phyloP scores from a whole-genome alignment of 441 rosid species.

The Jatropha multifida region DNA sequence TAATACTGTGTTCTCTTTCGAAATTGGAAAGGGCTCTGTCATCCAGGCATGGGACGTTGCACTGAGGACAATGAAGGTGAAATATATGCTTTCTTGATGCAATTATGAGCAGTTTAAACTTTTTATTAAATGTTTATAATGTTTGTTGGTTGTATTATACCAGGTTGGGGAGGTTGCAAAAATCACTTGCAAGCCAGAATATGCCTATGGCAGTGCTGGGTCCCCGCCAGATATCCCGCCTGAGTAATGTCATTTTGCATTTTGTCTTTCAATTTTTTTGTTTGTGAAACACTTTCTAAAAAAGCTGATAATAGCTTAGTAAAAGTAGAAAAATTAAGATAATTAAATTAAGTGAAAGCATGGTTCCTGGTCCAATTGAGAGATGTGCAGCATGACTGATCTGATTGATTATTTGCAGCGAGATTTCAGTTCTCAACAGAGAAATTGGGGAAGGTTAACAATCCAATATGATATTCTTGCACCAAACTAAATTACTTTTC shows the following conservation, averaged over 20 bases:
- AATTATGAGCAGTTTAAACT: not conserved
- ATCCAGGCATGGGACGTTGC: conserved; percentile 93
- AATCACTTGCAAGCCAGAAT: conserved; percentile 87
- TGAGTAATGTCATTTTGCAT: conserved; percentile 39
- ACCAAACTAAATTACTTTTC: too few relatives aligned
- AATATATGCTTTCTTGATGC: not conserved
- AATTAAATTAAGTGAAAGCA: not conserved
- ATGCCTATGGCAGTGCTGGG: conserved; percentile 87
- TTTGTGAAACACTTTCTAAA: not conserved
- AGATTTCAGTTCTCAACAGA: not conserved
- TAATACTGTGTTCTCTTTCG: conserved; percentile 85
- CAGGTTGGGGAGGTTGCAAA: conserved; percentile 97
- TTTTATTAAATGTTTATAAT: not conserved
- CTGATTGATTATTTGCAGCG: not conserved
- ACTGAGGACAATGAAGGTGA: conserved; percentile 83
- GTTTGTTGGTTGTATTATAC: conserved; percentile 2
- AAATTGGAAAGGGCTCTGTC: conserved; percentile 80
- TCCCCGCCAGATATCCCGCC: conserved; percentile 93
- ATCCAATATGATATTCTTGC: not conserved
- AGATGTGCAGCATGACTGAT: not conserved
- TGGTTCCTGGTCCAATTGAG: not conserved
- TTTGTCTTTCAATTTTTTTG: not conserved
- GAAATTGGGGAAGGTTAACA: not conserved
- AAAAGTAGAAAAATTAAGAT: not conserved
- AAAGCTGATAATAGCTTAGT: not conserved